A percentile compares a stretch with the other conserved stretches of the same genome.
Conservation (phyloP, 2,329 filamentous ascomycete species). For the Penicillium sp. region DNA sequence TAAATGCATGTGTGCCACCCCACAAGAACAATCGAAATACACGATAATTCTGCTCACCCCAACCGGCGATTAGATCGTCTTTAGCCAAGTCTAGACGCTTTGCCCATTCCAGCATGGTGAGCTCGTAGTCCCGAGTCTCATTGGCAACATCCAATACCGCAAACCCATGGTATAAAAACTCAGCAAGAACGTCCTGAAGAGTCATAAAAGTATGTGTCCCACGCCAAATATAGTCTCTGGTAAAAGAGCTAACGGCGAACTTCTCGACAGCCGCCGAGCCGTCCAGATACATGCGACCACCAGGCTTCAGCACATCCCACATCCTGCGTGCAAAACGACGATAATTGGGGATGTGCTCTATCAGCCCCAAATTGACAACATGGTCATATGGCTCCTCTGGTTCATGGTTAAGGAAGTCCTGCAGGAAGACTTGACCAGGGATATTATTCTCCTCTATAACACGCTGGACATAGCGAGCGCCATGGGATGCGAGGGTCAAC, state of each 20-base stretch:
- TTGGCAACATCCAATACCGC: slow-evolving; percentile 1
- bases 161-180: slow-evolving; percentile 12
- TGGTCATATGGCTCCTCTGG: slow-evolving; percentile 9
- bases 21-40: slow-evolving; percentile 7
- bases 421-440: slow-evolving; percentile 7
- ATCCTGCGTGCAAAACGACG: slow-evolving; percentile 7
- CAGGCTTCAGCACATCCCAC: slow-evolving; percentile 14
- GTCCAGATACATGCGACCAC: slow-evolving; percentile 14
- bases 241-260: slow-evolving; percentile 8
- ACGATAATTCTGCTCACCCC: slow-evolving; percentile 8
- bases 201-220: slow-evolving; percentile 14
- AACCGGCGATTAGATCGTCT: slow-evolving; percentile 8
- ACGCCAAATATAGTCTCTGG: slow-evolving; percentile 11
- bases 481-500: slow-evolving; percentile 2
- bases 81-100: slow-evolving; percentile 8
- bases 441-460: slow-evolving; percentile 4
- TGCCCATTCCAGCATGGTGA: slow-evolving; percentile 16
- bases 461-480: slow-evolving; percentile 6
- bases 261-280: slow-evolving; percentile 11
- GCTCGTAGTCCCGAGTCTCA: slow-evolving; percentile 12
- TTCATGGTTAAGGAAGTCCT: slow-evolving; percentile 7
- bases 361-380: slow-evolving; percentile 6
- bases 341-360: slow-evolving; percentile 17
- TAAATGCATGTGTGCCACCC: slow-evolving; percentile 7
- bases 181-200: slow-evolving; percentile 12